These are phyloP conservation scores for Aspergillus spinulosporus DNA, from an alignment of 2,329 filamentous ascomycete species.

Conservation along the genomic window DNA sequence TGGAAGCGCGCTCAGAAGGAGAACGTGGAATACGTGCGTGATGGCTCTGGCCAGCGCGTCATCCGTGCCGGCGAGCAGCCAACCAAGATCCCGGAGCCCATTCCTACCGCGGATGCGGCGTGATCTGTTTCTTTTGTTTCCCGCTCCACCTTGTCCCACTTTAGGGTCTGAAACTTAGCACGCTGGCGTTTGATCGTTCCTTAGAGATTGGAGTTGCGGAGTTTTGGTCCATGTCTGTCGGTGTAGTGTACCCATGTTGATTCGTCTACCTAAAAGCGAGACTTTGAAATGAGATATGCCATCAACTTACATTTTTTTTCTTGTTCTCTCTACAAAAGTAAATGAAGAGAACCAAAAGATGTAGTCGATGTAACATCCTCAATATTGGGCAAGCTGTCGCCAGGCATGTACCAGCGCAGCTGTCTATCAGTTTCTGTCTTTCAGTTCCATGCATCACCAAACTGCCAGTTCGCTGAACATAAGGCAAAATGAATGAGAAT, in stretches of 20 bases:
- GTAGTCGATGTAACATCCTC: too few species aligned
- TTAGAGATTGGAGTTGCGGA: conserved; percentile 9
- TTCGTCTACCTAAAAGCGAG: conserved; percentile 11
- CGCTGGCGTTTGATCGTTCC: conserved; percentile 8
- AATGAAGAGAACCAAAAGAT: too few species aligned
- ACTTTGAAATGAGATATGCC: conserved; percentile 14
- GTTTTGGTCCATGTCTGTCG: conserved; percentile 3
- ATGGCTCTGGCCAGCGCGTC: conserved; percentile 77
- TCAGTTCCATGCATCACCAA: too few species aligned
- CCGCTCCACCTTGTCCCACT: conserved; percentile 1
- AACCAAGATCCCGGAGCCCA: conserved; percentile 77
- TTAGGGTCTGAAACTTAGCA: conserved; percentile 12
- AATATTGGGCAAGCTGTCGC: too few species aligned
- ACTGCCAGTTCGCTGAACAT: too few species aligned
- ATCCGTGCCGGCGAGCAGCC: conserved; percentile 82
- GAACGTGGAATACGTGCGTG: conserved; percentile 75
- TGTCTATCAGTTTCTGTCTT: too few species aligned
- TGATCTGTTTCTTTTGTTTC: conserved; percentile 21
- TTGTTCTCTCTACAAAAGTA: neutral
- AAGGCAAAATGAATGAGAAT: too few species aligned
- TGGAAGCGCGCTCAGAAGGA: conserved; percentile 85
- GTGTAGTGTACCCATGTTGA: neutral
- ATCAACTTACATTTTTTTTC: neutral
- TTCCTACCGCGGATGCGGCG: conserved; percentile 80
- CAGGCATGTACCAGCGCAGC: too few species aligned